Conservation (phyloP, 1,284 basidiomycete genomes). For the Amylostereum areolatum region DNA sequence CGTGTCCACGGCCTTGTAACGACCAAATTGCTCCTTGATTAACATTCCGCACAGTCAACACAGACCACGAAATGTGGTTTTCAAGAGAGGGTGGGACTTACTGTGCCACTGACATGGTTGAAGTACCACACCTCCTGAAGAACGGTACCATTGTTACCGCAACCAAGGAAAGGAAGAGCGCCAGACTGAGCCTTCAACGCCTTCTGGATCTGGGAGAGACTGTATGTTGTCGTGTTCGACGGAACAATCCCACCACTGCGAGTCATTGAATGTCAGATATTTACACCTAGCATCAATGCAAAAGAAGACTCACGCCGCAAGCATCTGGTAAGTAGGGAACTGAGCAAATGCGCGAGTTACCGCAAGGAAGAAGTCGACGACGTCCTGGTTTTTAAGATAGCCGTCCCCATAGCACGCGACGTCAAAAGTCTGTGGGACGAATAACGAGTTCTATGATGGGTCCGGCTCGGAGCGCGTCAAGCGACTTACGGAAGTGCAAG, state of each 20-base stretch:
- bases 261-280: constrained; percentile 8
- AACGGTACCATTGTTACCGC: constrained; percentile 45
- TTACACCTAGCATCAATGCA: not conserved
- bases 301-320: constrained; percentile 41
- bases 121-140: constrained; percentile 67
- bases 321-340: constrained; percentile 59
- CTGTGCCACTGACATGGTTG: constrained; percentile 54
- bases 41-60: not conserved
- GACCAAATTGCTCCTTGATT: constrained; percentile 60
- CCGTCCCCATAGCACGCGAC: constrained; percentile 57
- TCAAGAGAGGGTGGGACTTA: constrained; percentile 24
- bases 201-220: constrained; percentile 45
- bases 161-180: constrained; percentile 61
- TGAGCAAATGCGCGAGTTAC: constrained; percentile 52
- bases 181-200: constrained; percentile 54
- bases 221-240: constrained; percentile 64
- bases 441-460: too few species aligned
- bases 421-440: constrained; percentile 65
- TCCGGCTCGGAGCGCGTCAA: too few species aligned
- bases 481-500: constrained; percentile 40
- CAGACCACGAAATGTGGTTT: constrained; percentile 1
- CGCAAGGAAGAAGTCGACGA: constrained; percentile 70
- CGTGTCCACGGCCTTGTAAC: constrained; percentile 53
- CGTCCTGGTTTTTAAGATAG: constrained; percentile 59
- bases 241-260: constrained; percentile 56